phyloP scores from a whole-genome alignment of 2,329 filamentous ascomycete species.

The Plectosphaerella cucumerina region DNA sequence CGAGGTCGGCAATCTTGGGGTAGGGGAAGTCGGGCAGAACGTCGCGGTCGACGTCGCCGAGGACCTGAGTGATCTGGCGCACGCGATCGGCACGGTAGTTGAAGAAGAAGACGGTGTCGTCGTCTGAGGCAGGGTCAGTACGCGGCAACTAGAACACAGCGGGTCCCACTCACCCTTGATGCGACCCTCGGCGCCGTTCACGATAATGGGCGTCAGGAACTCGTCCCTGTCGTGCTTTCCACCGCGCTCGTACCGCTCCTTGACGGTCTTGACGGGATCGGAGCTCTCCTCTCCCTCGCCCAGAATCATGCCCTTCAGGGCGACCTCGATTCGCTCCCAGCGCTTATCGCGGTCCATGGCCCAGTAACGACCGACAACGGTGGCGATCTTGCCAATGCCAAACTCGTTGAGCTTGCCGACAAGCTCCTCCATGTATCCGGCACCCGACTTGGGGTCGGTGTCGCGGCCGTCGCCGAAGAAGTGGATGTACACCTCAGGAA shows the following conservation, averaged over 20 bases:
- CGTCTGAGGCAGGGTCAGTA: conserved; percentile 49
- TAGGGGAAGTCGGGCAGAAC: conserved; percentile 88
- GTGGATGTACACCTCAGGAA: conserved; percentile 95
- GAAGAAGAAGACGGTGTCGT: conserved; percentile 98
- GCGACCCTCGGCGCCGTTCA: conserved; percentile 79
- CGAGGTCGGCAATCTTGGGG: conserved; percentile 78
- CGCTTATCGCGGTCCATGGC: conserved; percentile 99
- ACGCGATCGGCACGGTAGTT: conserved; percentile 99
- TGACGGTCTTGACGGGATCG: conserved; percentile 82
- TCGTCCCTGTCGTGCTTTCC: conserved; percentile 75
- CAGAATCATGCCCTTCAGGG: conserved; percentile 77
- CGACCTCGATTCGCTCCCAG: conserved; percentile 92
- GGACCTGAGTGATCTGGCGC: conserved; percentile 89
- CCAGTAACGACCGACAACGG: conserved; percentile 93
- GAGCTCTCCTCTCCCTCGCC: conserved; percentile 83
- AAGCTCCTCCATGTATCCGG: conserved; percentile 82
- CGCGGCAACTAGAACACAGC: too few species aligned
- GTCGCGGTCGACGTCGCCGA: conserved; percentile 89
- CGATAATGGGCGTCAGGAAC: conserved; percentile 96
- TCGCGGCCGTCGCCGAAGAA: conserved; percentile 98
- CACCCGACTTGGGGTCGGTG: conserved; percentile 92
- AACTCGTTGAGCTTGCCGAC: conserved; percentile 78
- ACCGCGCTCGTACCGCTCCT: conserved; percentile 79
- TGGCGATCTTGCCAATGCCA: conserved; percentile 82
- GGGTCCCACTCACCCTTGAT: conserved; percentile 63